These are phyloP conservation scores for Boletus reticuloceps DNA, from an alignment of 768 basidiomycete species.

Conservation along the genomic window DNA sequence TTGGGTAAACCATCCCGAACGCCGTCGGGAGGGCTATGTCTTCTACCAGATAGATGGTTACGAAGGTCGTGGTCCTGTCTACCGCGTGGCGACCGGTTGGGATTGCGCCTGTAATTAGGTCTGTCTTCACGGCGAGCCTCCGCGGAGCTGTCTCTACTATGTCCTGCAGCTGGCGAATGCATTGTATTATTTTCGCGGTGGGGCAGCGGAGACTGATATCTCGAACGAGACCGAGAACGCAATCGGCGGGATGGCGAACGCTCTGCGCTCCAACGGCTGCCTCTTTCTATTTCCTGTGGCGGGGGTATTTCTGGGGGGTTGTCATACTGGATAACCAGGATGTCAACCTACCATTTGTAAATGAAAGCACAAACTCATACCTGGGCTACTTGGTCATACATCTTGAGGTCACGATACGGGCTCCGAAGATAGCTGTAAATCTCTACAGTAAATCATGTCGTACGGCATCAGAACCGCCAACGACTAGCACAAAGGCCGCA, in stretches of 20 bases:
- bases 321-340: conserved; percentile 53
- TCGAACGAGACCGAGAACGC: conserved; percentile 29
- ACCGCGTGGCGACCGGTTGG: conserved; percentile 1
- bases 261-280: conserved; percentile 27
- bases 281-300: conserved; percentile 25
- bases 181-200: conserved; percentile 3
- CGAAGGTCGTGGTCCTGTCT: background rate
- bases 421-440: conserved; percentile 87
- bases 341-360: conserved; percentile 5
- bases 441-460: conserved; percentile 44
- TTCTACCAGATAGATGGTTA: background rate
- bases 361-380: conserved; percentile 36
- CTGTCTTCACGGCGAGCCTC: conserved; percentile 4
- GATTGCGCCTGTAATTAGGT: conserved; percentile 1
- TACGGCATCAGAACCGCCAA: background rate
- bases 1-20: conserved; percentile 1
- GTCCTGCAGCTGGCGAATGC: background rate
- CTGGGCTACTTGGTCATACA: conserved; percentile 82
- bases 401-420: conserved; percentile 79
- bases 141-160: background rate
- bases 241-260: conserved; percentile 23
- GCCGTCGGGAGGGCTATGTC: background rate
- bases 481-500: background rate
- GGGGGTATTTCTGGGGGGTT: conserved; percentile 41
- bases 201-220: conserved; percentile 9